Conservation (phyloP, 768 basidiomycete species). For the Paxillus involutus region DNA sequence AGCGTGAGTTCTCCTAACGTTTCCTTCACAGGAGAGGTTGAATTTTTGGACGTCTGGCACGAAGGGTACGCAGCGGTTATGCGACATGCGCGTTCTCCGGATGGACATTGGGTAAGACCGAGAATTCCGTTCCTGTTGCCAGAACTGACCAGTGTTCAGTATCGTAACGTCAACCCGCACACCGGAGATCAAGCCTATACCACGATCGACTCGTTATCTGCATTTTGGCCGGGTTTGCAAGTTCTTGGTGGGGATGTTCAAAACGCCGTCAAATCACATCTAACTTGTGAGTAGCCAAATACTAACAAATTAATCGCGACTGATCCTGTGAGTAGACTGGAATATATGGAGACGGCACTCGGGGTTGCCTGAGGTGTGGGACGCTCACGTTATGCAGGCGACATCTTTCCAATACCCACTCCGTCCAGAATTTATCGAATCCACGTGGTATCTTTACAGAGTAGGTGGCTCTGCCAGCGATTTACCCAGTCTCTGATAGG, state of each 20-base stretch:
- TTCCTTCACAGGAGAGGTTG: slow-evolving; percentile 57
- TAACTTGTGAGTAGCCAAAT: slow-evolving; percentile 62
- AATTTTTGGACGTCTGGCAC: slow-evolving; percentile 83
- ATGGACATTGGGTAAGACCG: slow-evolving; percentile 80
- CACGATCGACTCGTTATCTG: slow-evolving; percentile 92
- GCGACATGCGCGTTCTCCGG: slow-evolving; percentile 76
- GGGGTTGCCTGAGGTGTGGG: slow-evolving; percentile 92
- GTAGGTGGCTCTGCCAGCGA: slow-evolving; percentile 39
- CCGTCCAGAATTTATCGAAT: slow-evolving; percentile 92
- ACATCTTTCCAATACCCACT: slow-evolving; percentile 80
- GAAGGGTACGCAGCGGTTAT: slow-evolving; percentile 83
- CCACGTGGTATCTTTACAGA: slow-evolving; percentile 93
- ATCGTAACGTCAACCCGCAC: slow-evolving; percentile 79
- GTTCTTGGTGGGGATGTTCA: slow-evolving; percentile 83
- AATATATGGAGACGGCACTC: slow-evolving; percentile 88
- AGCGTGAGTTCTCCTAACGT: slow-evolving; percentile 1
- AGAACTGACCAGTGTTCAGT: slow-evolving; percentile 45
- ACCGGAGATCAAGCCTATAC: slow-evolving; percentile 71
- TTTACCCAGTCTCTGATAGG: slow-evolving; percentile 1
- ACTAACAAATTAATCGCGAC: neutral
- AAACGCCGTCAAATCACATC: slow-evolving; percentile 89
- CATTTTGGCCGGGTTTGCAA: slow-evolving; percentile 97
- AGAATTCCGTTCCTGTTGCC: neutral
- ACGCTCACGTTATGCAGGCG: slow-evolving; percentile 69
- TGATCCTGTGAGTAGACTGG: slow-evolving; percentile 60